Evolutionary conservation across 306 rosid species (phyloP), one percentile per base, ranked within the genome.

Genomic region (Cajanus cajan): DNA sequence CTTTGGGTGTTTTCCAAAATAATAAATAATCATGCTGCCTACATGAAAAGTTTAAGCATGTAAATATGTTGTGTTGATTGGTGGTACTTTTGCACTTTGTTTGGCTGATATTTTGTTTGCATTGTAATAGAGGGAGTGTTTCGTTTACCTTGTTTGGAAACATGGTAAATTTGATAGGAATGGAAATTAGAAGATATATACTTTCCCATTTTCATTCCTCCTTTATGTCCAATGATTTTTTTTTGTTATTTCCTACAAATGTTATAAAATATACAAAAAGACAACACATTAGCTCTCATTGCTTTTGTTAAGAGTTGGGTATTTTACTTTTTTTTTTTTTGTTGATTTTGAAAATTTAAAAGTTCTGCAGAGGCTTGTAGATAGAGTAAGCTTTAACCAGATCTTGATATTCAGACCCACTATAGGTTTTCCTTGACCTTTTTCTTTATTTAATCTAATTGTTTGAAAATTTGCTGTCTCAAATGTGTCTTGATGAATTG

Each of bases 131-230:
- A 7, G 57, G 78, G 28, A 47, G 37, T 61, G 39, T 15, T 71
- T 79, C 71, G 73, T 79, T 79, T 79, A n/a, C 31, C 61, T 47
- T 50, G 21, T 47, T 68, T 55, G 59, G 12, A 68, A 43, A 58
- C 70, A 78, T 16, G 28, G 64, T 22, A 77, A 77, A 12, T 25
- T 52, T 51, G 45, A 54, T 16, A 77, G 67, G 66, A 66, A 34
- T 66, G 74, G 16, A 55, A 77, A 39, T 65, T 41, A 65, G 33
- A 18, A 8, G 64, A 66, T 68, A 2, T 44, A n/a, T 45, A 45
- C 8, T 44, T 68, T 45, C 58, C 21, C 41, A 7, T 68, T 44
- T 68, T 45, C n/a, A 15, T 45, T 43, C 40, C 24, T 68, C 39
- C 12, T 25, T 7, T 36, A 52, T 52, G 59, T 52, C 59, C 59